Evolutionary conservation across 768 basidiomycete genomes (phyloP), one percentile per base, ranked within the genome.

Genomic region (Leccinum boreale): DNA sequence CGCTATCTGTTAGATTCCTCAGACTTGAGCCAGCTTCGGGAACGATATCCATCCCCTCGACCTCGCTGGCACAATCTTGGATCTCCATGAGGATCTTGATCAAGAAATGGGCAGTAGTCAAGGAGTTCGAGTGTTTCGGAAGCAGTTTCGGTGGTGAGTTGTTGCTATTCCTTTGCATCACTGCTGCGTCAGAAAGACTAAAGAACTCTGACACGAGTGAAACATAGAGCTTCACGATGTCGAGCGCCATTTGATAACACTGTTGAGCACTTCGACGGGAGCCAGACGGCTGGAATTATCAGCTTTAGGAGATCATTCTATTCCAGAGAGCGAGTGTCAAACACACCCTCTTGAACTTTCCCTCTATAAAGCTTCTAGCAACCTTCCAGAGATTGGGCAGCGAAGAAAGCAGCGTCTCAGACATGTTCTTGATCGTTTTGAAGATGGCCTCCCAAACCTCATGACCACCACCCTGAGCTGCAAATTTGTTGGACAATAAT

Each of bases 361-460:
- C 96, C 45, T 97, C 94, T 75, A 95, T 85, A 67, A 94, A 96
- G 23, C 83, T 85, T 71, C 85, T 91, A 2, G 91, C 87, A 50
- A 99, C 90, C 68, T 86, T 89, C 93, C 94, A 96, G 74, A 98
- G 98, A 65, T 83, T 92, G 14, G 96, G 94, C 23, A 99, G 80
- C 2, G 89, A 82, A n/a, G 86, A 78, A 12, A 94, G 72, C 71
- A 98, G 81, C 42, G 83, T 83, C 69, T 98, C 95, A 4, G 92
- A 94, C n/a, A 94, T 70, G 63, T 81, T 86, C 76, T 93, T 94
- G 50, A 94, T 85, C 78, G 98, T 78, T 42, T 85, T 82, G 52
- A 85, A 78, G 26, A 90, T 83, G 2, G 85, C 84, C 63, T 85
- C 81, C 97, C 97, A 99, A 23, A 85, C 83, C 33, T 90, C 84